These are phyloP conservation scores for Angomonas ambiguus DNA, from an alignment of 208 protist genomes.

Conservation along the genomic window DNA sequence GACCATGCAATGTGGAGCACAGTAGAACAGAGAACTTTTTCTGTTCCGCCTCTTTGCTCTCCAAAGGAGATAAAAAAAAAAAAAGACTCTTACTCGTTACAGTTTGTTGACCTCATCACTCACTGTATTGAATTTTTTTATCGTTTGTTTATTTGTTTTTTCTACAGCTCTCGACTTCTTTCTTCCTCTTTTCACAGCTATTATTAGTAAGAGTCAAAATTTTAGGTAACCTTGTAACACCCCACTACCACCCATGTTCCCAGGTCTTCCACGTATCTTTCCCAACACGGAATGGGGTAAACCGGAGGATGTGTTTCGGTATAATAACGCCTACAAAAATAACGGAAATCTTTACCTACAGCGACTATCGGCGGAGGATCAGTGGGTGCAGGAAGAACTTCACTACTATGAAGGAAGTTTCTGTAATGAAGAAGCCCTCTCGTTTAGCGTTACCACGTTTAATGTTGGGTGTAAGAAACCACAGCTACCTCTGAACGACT, in stretches of 20 bases:
- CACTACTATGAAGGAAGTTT: conserved; percentile 65
- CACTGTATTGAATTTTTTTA: background rate
- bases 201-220: background rate
- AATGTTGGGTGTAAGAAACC: conserved; percentile 88
- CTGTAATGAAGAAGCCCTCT: conserved; percentile 59
- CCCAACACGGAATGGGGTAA: conserved; percentile 36
- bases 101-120: background rate
- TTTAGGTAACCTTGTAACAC: background rate
- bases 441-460: conserved; percentile 70
- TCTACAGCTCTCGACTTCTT: background rate
- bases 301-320: conserved; percentile 46
- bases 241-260: conserved; percentile 21
- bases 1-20: background rate
- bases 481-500: conserved; percentile 22
- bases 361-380: conserved; percentile 33
- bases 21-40: background rate
- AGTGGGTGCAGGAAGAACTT: conserved; percentile 78
- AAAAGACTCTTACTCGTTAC: background rate
- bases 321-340: background rate
- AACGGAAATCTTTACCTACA: conserved; percentile 11
- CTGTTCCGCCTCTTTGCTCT: background rate
- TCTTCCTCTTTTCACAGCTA: background rate
- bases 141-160: background rate
- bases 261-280: conserved; percentile 57
- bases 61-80: no score